Base-by-base conservation (phyloP, 2,329 filamentous ascomycete species). In the Penicillium brasilianum region DNA sequence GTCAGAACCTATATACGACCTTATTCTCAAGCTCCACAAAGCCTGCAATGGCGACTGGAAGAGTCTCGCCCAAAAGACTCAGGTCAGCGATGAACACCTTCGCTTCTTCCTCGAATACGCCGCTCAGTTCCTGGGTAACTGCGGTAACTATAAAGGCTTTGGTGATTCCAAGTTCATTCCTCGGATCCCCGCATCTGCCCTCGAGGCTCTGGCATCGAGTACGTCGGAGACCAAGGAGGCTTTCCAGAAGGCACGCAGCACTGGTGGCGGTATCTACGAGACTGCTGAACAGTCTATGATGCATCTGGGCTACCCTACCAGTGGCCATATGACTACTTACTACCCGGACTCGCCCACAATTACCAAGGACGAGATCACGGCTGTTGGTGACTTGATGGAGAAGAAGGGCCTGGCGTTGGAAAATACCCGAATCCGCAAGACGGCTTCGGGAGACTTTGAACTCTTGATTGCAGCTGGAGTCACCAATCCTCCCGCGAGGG, bases 71-170 rank as follows among this genome's bases (percentile, higher is more conserved):
- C 78, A 84, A 63, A 87, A 89, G 76, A 87, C 88, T 18, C 83
- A 84, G 34, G 82, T 93, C 52, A 85, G 85, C 49, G 82, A 87
- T 54, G 82, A 87, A 57, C 85, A 92, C 57, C 74, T 92, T 49
- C 83, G 84, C 16, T 81, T 84, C 62, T 93, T 93, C 79, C 81
- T 94, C 39, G 87, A 93, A 75, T 95, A 94, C 75, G 84, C 90
- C 8, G 87, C 86, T 32, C 90, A 92, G 76, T 93, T 95, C 76
- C 81, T 95, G 2, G 90, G 90, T 48, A 95, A 94, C 73, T 84
- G 84, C 63, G 90, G 92, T 65, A 95, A 95, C 77, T 95, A 94
- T 80, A 94, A 94, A 80, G 90, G 90, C 68, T 94, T 93, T 71
- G 92, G 92, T 46, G 91, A 95, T 77, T 86, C 89, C 70, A 95